Percentiles rank a stretch among this genome's conserved stretches.
phyloP scores from a whole-genome alignment of 75 land plant genomes.

The Gnetum montanum region DNA sequence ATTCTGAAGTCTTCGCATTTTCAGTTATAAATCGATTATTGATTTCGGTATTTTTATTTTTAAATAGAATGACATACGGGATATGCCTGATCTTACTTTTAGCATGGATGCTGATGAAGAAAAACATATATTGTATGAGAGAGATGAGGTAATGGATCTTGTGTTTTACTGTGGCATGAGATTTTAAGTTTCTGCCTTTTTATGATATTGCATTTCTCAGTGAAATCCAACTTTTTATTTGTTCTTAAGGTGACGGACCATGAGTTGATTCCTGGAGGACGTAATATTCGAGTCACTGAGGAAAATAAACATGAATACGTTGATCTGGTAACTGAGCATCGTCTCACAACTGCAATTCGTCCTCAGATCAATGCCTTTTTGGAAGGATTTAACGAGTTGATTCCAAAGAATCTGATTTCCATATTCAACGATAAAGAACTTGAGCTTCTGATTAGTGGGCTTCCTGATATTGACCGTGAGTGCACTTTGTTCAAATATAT shows the following conservation, averaged over 20 bases:
- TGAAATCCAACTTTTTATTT: not conserved
- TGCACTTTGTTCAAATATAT: constrained; percentile 1
- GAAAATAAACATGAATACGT: constrained; percentile 97
- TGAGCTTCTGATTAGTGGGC: constrained; percentile 91
- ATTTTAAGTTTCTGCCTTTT: not conserved
- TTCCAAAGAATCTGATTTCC: constrained; percentile 69
- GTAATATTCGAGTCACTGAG: constrained; percentile 87
- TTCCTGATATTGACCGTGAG: constrained; percentile 97
- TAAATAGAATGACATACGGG: constrained; percentile 84
- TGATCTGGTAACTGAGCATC: constrained; percentile 82
- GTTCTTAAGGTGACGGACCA: constrained; percentile 75
- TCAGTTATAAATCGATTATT: not conserved
- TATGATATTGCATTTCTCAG: not conserved
- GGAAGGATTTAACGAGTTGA: constrained; percentile 94
- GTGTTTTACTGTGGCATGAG: too few relatives aligned
- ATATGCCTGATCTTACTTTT: constrained; percentile 80
- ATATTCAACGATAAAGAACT: constrained; percentile 96
- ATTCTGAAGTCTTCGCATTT: not conserved
- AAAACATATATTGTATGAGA: constrained; percentile 90
- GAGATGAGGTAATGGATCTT: constrained; percentile 51
- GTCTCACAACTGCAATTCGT: constrained; percentile 90
- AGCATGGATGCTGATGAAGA: constrained; percentile 99
- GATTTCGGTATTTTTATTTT: constrained; percentile 1
- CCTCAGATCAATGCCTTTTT: constrained; percentile 93
- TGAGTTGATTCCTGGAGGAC: constrained; percentile 88